phyloP scores from a whole-genome alignment of 1,284 basidiomycete species.

The Puccinia horiana region DNA sequence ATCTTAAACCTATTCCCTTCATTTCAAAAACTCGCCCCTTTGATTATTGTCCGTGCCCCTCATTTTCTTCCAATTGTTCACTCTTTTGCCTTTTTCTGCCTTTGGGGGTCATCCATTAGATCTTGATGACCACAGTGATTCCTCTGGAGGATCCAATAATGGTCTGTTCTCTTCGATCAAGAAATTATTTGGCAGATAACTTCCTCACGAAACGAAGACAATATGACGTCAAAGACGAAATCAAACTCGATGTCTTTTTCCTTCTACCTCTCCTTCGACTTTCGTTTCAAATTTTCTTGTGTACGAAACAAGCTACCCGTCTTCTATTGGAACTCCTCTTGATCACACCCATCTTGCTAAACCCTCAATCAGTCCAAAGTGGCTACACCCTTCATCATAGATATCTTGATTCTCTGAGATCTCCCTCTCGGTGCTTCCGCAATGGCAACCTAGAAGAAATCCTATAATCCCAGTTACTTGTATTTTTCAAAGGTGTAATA shows the following conservation, averaged over 20 bases:
- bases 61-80: conserved; percentile 20
- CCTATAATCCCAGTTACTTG: neutral
- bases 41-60: neutral
- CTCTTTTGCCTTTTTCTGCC: neutral
- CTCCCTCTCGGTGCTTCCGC: neutral
- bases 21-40: neutral
- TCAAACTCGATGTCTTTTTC: conserved; percentile 1
- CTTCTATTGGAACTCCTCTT: neutral
- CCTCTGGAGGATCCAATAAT: conserved; percentile 13
- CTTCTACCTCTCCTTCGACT: neutral
- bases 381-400: neutral
- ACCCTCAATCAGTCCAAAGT: neutral
- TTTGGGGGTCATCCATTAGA: conserved; percentile 5
- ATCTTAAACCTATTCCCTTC: neutral
- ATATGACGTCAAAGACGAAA: neutral
- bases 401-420: neutral
- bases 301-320: neutral
- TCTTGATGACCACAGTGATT: conserved; percentile 19
- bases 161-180: conserved; percentile 28
- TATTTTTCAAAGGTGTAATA: neutral
- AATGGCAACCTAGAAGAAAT: neutral
- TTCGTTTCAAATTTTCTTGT: neutral
- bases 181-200: conserved; percentile 33
- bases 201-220: neutral
- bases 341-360: neutral